A percentile compares a stretch with the other conserved stretches of the same genome.
These are phyloP conservation scores for Podospora fimiseda DNA, from an alignment of 495 filamentous ascomycete genomes.

Conservation along the genomic window DNA sequence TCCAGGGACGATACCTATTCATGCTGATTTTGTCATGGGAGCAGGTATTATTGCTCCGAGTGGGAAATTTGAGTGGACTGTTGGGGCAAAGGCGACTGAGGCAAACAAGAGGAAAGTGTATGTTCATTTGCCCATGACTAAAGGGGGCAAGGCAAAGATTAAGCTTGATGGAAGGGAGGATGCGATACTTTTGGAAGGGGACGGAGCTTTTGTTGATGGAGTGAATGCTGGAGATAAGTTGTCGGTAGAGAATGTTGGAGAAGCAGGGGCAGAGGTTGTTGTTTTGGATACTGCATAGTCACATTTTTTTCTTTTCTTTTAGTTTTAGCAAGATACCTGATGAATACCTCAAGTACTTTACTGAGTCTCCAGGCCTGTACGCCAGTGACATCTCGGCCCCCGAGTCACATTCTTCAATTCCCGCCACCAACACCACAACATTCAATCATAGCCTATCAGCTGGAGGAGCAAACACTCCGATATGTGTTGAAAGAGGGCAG, in stretches of 20 bases:
- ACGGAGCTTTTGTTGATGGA: slow-evolving; percentile 63
- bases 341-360: too few species aligned
- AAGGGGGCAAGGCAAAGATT: slow-evolving; percentile 60
- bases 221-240: slow-evolving; percentile 53
- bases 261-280: slow-evolving; percentile 61
- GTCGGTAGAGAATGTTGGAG: slow-evolving; percentile 56
- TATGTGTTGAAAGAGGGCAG: too few species aligned
- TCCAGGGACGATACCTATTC: slow-evolving; percentile 63
- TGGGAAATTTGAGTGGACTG: slow-evolving; percentile 53
- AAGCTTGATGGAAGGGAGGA: slow-evolving; percentile 57
- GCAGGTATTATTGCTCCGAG: slow-evolving; percentile 56
- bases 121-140: slow-evolving; percentile 69
- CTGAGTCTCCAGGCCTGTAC: too few species aligned
- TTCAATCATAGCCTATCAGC: too few species aligned
- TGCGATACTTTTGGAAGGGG: slow-evolving; percentile 58
- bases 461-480: too few species aligned
- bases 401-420: too few species aligned
- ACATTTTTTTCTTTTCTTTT: too few species aligned
- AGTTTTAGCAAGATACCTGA: too few species aligned
- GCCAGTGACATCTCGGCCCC: too few species aligned
- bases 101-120: slow-evolving; percentile 61
- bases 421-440: too few species aligned
- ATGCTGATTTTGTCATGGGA: slow-evolving; percentile 73
- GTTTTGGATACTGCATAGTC: slow-evolving; percentile 50
- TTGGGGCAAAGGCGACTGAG: slow-evolving; percentile 48